Evolutionary conservation across 345 rosid genomes (phyloP), one percentile per base, ranked within the genome.

Genomic region (Melaleuca quinquenervia): DNA sequence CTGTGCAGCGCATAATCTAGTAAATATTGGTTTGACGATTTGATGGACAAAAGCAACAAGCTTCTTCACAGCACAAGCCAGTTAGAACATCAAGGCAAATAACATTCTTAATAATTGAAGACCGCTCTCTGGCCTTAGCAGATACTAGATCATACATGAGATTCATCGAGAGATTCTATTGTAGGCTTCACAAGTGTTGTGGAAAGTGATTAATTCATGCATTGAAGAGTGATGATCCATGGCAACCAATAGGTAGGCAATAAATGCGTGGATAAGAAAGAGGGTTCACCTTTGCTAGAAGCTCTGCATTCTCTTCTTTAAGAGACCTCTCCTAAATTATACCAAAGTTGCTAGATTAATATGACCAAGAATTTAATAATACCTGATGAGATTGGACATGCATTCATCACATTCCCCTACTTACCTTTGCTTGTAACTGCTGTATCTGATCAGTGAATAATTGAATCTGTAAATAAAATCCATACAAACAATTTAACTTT

Each of bases 361-460:
- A 56, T 3, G 29, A 48, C 16, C 22, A 62, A 26, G 44, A 58
- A 84, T 49, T 20, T 27, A 62, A 16, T 27, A 41, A n/a, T 56
- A 20, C 52, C 11, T 29, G 41, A 51, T 20, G 56, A 48, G 20
- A 41, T 41, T 6, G 5, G 58, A 82, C n/a, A 51, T 9, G 13
- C 8, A 52, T 36, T 70, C 48, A 18, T 70, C 78, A 3, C 16
- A 16, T 32, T 64, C 24, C 45, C 20, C 12, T 41, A 44, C 7
- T 48, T 88, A 92, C 96, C 93, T 88, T 90, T 70, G 85, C 92
- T 87, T 90, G 88, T 80, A 91, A 90, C 84, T 91, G 90, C 85
- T 90, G 83, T 85, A 90, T 51, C 88, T 90, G 93, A 89, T 90
- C 92, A 58, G 85, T 85, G n/a, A 85, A 87, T 78, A 95, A 85